phyloP scores from a whole-genome alignment of 75 land plant genomes.

The Pinus albicaulis region DNA sequence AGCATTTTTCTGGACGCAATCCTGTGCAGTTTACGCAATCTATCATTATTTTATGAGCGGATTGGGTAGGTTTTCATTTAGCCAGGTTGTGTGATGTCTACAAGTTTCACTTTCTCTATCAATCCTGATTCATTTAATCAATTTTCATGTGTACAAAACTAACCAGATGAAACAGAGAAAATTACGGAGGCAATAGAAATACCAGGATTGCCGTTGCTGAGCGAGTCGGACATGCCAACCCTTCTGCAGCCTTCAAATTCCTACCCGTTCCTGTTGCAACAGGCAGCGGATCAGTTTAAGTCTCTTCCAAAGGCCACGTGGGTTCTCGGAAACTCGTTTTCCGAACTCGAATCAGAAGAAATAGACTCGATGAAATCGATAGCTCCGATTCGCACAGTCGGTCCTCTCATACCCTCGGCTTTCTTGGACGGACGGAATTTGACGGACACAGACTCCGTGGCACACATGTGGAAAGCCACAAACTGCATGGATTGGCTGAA shows the following conservation, averaged over 20 bases:
- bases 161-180: neutral
- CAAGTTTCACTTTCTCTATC: constrained; percentile 21
- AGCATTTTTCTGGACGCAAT: constrained; percentile 65
- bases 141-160: constrained; percentile 10
- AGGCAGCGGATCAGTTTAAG: constrained; percentile 11
- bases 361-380: constrained; percentile 23
- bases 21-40: constrained; percentile 38
- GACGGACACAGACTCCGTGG: neutral
- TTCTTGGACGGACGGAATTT: too few species aligned
- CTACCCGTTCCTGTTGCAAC: constrained; percentile 10
- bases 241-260: constrained; percentile 40
- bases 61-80: too few species aligned
- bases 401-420: constrained; percentile 42
- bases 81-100: too few species aligned
- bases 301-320: constrained; percentile 39
- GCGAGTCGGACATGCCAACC: constrained; percentile 47
- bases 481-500: constrained; percentile 36
- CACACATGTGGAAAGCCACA: constrained; percentile 17
- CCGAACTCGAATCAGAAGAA: constrained; percentile 47
- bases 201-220: constrained; percentile 46
- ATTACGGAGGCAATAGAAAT: constrained; percentile 26
- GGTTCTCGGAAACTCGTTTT: constrained; percentile 49
- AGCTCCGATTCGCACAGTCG: constrained; percentile 36
- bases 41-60: constrained; percentile 9
- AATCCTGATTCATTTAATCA: constrained; percentile 6